Evolutionary conservation across 1,139 yeast genomes (phyloP), one percentile per base, ranked within the genome.

Genomic region (Suhomyces wounanorum): DNA sequence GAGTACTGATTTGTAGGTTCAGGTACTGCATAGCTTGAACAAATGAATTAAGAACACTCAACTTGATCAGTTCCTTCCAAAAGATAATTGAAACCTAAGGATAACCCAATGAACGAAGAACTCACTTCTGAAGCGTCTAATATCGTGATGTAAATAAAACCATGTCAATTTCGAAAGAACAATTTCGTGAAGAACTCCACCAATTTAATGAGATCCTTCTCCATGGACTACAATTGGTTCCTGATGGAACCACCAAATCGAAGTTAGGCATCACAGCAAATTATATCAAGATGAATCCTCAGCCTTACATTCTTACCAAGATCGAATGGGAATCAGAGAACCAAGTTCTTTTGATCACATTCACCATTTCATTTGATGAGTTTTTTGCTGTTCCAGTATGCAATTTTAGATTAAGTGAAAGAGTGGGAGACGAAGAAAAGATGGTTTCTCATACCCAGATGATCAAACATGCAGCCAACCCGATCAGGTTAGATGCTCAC

Each of bases 371-470:
- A 1, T 73, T 57, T 52, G 72, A 73, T 52, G 55, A 55, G 13
- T 63, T 69, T 44, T 75, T 69, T 53, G 51, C 47, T 33, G 73
- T 66, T 1, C 81, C 80, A 0, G 64, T 72, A 8, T 54, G 70
- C 31, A 59, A 67, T 48, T 68, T 70, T 47, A 61, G 67, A 16
- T 44, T 56, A 11, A 53, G 43, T 35, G 43, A 38, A 21, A 36
- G 23, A 2, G 26, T 26, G 1, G 49, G 25, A 10, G 50, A 43
- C 1, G 13, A 17, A 3, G 53, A 50, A 14, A 11, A 28, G 10
- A 45, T 43, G 8, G 40, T 48, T 8, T 10, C 47, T 3, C 31
- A 39, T 25, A 25, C 30, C 9, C 36, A 37, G 14, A 17, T 14
- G 2, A 8, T 38, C 2, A 2, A 1, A 10, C 17, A 4, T 14